A percentile compares a stretch with the other conserved stretches of the same genome.
Conservation (phyloP, 129 eudicot species). For the Rutidosis leptorrhynchoides region DNA sequence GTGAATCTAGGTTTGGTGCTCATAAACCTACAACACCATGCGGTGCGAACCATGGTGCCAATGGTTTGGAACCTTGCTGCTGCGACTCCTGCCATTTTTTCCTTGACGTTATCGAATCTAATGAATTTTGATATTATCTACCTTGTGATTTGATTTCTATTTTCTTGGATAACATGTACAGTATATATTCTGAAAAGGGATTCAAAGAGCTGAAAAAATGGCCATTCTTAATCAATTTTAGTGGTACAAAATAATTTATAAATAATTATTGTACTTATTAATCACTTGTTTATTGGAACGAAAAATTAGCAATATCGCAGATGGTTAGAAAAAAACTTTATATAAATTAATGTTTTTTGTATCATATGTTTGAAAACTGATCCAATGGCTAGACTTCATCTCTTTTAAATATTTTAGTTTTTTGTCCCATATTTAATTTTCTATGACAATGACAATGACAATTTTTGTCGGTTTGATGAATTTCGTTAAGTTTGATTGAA, state of each 20-base stretch:
- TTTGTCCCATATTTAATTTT: too few relatives aligned
- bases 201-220: slow-evolving; percentile 6
- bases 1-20: slow-evolving; percentile 21
- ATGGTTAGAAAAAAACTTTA: not conserved
- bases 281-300: slow-evolving; percentile 13
- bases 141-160: not conserved
- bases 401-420: too few relatives aligned
- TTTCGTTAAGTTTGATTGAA: too few relatives aligned
- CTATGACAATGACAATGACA: too few relatives aligned
- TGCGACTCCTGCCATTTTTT: slow-evolving; percentile 45
- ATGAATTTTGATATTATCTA: not conserved
- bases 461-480: too few relatives aligned
- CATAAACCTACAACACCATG: slow-evolving; percentile 27
- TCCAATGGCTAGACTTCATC: slow-evolving; percentile 4
- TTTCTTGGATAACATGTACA: not conserved
- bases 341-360: not conserved
- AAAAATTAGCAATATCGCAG: slow-evolving; percentile 11
- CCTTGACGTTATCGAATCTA: not conserved
- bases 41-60: slow-evolving; percentile 21
- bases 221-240: slow-evolving; percentile 12
- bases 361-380: not conserved
- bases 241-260: slow-evolving; percentile 13
- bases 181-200: slow-evolving; percentile 7
- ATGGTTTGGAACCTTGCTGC: slow-evolving; percentile 33
- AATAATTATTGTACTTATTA: too few relatives aligned